Evolutionary conservation across 257 asterid genomes (phyloP).

Genomic region (Apocynum venetum): DNA sequence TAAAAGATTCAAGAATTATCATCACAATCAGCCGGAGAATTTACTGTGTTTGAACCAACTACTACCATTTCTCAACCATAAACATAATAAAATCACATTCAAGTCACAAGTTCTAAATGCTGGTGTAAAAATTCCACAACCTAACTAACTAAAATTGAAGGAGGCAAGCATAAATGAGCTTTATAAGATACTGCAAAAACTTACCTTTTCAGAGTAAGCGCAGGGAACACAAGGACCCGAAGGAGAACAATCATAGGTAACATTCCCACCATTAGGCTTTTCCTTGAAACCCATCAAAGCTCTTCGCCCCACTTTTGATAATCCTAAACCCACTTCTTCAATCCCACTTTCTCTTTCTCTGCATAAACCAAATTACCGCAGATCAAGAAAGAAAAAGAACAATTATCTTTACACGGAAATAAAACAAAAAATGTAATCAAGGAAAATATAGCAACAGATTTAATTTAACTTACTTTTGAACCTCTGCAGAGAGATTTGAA

Average conservation of each 20-base stretch:
- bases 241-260: slow-evolving; percentile 85
- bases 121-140: neutral
- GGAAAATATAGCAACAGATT: neutral
- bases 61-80: neutral
- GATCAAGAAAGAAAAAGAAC: neutral
- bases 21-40: neutral
- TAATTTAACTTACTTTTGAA: neutral
- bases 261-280: slow-evolving; percentile 77
- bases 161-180: neutral
- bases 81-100: neutral
- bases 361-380: neutral
- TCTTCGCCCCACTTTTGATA: slow-evolving; percentile 34
- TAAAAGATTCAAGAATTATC: neutral
- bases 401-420: neutral
- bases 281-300: slow-evolving; percentile 66
- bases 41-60: neutral
- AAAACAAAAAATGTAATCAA: neutral
- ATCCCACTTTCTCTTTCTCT: slow-evolving; percentile 22
- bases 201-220: slow-evolving; percentile 82
- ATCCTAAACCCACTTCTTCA: neutral
- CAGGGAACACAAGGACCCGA: slow-evolving; percentile 97
- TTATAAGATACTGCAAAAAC: no score
- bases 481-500: neutral
- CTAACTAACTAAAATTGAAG: neutral
- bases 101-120: neutral